These are phyloP conservation scores for Botrytis tulipae DNA, from an alignment of 2,329 filamentous ascomycete species.

Conservation along the genomic window DNA sequence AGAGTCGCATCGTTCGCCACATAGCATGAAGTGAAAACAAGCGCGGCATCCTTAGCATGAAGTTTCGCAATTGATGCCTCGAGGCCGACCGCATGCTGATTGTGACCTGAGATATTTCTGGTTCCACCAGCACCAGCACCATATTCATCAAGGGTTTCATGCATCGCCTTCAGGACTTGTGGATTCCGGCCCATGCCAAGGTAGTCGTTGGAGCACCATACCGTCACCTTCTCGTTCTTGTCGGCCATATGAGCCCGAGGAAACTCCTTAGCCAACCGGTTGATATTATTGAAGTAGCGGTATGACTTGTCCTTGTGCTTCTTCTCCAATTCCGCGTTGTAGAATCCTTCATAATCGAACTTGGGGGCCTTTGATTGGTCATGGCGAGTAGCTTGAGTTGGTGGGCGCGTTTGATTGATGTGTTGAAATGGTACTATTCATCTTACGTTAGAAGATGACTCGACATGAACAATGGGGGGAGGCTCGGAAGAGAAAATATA, in stretches of 20 bases:
- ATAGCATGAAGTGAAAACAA: constrained; percentile 97
- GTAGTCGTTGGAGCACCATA: constrained; percentile 99
- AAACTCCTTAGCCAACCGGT: constrained; percentile 93
- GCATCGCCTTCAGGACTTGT: constrained; percentile 85
- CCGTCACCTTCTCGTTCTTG: constrained; percentile 82
- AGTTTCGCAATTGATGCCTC: constrained; percentile 81
- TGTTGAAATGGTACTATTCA: constrained; percentile 39
- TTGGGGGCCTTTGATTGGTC: constrained; percentile 47
- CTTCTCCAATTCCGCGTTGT: constrained; percentile 85
- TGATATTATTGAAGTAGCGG: constrained; percentile 99
- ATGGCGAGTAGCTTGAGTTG: constrained; percentile 28
- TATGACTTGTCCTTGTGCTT: constrained; percentile 99
- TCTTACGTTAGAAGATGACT: constrained; percentile 1
- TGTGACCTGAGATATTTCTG: constrained; percentile 96
- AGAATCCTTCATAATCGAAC: constrained; percentile 92
- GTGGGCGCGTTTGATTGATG: constrained; percentile 28
- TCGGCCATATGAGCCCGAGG: constrained; percentile 88
- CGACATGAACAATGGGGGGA: not conserved
- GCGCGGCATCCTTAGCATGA: constrained; percentile 85
- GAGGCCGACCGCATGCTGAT: constrained; percentile 84
- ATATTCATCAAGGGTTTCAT: constrained; percentile 90
- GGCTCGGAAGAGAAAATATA: constrained; percentile 28
- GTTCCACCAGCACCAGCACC: constrained; percentile 94
- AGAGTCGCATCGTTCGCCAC: constrained; percentile 97
- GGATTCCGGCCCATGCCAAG: constrained; percentile 95